These are phyloP conservation scores for Cyclospora cayetanensis DNA, from an alignment of 169 alveolate species.

Conservation along the genomic window DNA sequence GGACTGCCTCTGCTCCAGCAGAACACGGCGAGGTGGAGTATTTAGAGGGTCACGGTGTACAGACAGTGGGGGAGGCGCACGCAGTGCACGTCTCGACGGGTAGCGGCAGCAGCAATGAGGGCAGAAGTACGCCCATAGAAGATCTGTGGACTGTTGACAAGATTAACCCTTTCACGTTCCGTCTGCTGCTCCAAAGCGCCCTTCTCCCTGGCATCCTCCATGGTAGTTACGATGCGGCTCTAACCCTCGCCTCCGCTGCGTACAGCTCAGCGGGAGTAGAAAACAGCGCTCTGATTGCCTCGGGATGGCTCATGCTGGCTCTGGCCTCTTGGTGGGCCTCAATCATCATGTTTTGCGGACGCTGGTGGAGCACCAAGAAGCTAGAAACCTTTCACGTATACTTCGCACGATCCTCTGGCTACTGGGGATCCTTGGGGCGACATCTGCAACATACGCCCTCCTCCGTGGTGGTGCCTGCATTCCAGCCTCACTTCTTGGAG, in stretches of 20 bases:
- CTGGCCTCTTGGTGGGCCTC: constrained; percentile 1
- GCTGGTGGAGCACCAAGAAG: neutral
- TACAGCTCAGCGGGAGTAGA: neutral
- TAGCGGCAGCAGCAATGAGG: neutral
- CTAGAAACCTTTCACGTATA: neutral
- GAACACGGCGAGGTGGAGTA: neutral
- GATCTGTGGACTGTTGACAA: too few species aligned
- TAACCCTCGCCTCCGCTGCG: constrained; percentile 7
- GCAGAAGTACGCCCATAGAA: neutral
- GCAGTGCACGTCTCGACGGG: neutral
- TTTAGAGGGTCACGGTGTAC: neutral
- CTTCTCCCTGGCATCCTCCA: neutral
- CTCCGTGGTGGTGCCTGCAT: neutral
- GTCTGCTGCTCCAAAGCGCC: constrained; percentile 16
- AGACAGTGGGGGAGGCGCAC: constrained; percentile 15
- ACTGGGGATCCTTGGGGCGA: too few species aligned
- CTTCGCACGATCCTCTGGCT: neutral
- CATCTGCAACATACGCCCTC: too few species aligned
- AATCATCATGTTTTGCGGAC: neutral
- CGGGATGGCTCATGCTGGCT: constrained; percentile 23
- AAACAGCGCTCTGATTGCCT: neutral
- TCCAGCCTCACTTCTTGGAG: neutral
- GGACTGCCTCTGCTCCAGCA: constrained; percentile 7
- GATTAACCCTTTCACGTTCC: neutral
- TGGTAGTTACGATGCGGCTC: constrained; percentile 12